Evolutionary conservation across 768 basidiomycete species (phyloP).

Genomic region (Boletus subcaerulescens): DNA sequence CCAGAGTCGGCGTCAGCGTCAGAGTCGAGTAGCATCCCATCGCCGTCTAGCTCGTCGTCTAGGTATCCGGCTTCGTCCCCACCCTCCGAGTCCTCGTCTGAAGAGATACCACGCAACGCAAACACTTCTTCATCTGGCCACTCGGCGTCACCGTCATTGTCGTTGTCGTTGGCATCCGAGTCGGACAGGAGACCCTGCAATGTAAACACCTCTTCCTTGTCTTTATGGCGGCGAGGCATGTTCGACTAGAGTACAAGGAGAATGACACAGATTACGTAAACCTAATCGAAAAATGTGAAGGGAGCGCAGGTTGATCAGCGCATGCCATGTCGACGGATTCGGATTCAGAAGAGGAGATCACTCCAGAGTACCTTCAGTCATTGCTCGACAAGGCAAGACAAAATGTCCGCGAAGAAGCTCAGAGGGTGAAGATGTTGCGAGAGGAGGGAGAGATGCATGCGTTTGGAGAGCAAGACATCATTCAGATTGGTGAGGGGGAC

Average conservation of each 20-base stretch:
- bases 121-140: conserved; percentile 64
- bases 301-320: neutral
- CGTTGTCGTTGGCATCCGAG: neutral
- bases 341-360: conserved; percentile 44
- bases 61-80: conserved; percentile 42
- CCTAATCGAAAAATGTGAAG: neutral
- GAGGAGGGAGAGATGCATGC: conserved; percentile 22
- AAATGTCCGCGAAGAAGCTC: conserved; percentile 40
- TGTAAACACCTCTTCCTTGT: conserved; percentile 79
- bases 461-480: conserved; percentile 52
- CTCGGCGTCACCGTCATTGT: conserved; percentile 42
- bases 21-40: conserved; percentile 24
- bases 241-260: too few species aligned
- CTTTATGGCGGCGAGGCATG: conserved; percentile 26
- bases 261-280: neutral
- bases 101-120: conserved; percentile 57
- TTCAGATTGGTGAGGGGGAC: conserved; percentile 42
- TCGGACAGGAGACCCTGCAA: conserved; percentile 51
- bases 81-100: conserved; percentile 11
- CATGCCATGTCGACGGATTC: conserved; percentile 12
- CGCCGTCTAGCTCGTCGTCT: conserved; percentile 14
- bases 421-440: conserved; percentile 20
- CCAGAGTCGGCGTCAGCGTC: neutral
- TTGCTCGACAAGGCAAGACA: conserved; percentile 60
- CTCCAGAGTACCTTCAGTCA: conserved; percentile 58